Percentiles rank a stretch among this genome's conserved stretches.
Evolutionary conservation across 352 stramenopile species (phyloP).

Genomic region (Globisporangium splendens): DNA sequence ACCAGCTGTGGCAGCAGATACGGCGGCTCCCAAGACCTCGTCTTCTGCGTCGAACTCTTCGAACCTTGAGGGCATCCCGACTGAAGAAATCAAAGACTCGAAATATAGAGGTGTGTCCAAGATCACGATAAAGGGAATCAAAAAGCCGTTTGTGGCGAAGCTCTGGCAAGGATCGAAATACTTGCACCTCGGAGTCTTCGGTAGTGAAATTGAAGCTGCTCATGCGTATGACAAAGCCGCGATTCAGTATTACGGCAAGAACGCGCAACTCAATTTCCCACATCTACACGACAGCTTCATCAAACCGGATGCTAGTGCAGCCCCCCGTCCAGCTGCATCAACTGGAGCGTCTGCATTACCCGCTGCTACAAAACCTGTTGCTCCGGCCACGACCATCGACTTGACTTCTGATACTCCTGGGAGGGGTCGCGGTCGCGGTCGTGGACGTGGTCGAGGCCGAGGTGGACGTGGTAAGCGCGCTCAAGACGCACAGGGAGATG

Average conservation of each 20-base stretch:
- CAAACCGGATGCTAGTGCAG: constrained; percentile 28
- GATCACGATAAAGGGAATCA: constrained; percentile 72
- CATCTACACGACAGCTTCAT: constrained; percentile 72
- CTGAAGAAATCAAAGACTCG: constrained; percentile 57
- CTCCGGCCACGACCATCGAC: constrained; percentile 11
- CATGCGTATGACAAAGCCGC: constrained; percentile 80
- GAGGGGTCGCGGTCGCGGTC: constrained; percentile 26
- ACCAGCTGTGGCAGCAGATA: constrained; percentile 18
- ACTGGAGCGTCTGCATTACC: constrained; percentile 6
- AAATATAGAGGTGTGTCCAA: constrained; percentile 82
- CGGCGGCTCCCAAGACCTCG: background rate
- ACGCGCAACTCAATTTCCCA: constrained; percentile 74
- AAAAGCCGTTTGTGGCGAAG: constrained; percentile 80
- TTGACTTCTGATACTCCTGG: constrained; percentile 15
- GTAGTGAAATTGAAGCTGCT: constrained; percentile 75
- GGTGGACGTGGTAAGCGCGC: constrained; percentile 52
- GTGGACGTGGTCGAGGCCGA: constrained; percentile 33
- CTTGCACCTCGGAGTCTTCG: constrained; percentile 62
- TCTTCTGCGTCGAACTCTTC: background rate
- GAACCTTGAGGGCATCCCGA: constrained; percentile 15
- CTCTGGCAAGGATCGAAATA: constrained; percentile 66
- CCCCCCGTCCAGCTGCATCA: constrained; percentile 5
- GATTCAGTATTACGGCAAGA: constrained; percentile 60
- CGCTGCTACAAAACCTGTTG: constrained; percentile 7
- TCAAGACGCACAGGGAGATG: constrained; percentile 22